Evolutionary conservation across 2,329 filamentous ascomycete species (phyloP), one percentile per base, ranked within the genome.

Genomic region (Rachicladosporium sp.): DNA sequence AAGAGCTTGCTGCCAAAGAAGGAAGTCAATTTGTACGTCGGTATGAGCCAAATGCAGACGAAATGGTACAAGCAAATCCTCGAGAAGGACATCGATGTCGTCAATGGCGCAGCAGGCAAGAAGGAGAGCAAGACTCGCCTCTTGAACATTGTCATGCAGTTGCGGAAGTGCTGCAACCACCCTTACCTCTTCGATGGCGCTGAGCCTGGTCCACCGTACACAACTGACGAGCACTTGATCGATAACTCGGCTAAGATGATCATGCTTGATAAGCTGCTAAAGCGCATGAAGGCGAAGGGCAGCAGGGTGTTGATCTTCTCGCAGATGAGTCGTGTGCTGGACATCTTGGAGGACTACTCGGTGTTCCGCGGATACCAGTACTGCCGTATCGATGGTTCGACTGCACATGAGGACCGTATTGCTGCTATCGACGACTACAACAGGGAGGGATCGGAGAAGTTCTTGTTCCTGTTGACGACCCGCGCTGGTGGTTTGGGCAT

Each of bases 11-110:
- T 96, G 38, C 91, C 91, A 2, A 98, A 98, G 71, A 95, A 96
- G 62, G 91, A 98, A 61, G 69, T 96, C 55, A 98, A 98, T 49
- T 65, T 98, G 21, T 98, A 96, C 57, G 81, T 98, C 49, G 91
- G 89, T 50, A 95, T 98, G 89, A 88, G 91, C 1, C 88, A 95
- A 42, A 98, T 98, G 91, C 91, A 98, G 61, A 76, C 95, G 50
- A 93, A 91, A 58, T 98, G 91, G 89, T 98, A 98, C 58, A 83
- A 94, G 62, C 96, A 95, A 67, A 98, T 98, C 51, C 69, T 98
- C 3, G 91, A 98, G 57, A 98, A 96, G 65, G 91, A 98, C 55
- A 98, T 98, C 46, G 91, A 98, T 61, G 91, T 91, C 10, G 89
- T 98, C 54, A 98, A 98, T 51, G 91, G 91, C 45, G 91, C 89